A percentile compares a stretch with the other conserved stretches of the same genome.
Evolutionary conservation across 257 asterid genomes (phyloP).

Genomic region (Solanum pinnatisectum): DNA sequence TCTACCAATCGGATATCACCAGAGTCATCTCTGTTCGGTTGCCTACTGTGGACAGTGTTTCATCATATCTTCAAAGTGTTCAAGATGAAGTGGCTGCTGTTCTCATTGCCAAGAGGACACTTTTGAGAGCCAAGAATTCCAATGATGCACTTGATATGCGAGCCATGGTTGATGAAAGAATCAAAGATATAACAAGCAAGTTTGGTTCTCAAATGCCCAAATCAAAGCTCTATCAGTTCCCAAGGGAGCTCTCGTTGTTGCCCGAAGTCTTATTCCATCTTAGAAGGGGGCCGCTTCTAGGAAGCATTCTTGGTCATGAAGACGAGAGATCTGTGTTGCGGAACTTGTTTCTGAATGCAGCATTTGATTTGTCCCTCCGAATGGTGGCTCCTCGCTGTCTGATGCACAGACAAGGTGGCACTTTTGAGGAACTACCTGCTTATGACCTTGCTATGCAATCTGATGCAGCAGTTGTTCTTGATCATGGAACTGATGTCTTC

Average conservation of each 20-base stretch:
- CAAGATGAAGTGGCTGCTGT: slow-evolving; percentile 93
- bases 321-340: slow-evolving; percentile 87
- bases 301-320: slow-evolving; percentile 86
- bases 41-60: slow-evolving; percentile 78
- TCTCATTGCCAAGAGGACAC: slow-evolving; percentile 73
- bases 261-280: slow-evolving; percentile 90
- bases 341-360: slow-evolving; percentile 75
- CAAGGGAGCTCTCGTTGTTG: slow-evolving; percentile 64
- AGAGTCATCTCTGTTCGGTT: slow-evolving; percentile 80
- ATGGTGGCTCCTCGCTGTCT: slow-evolving; percentile 97
- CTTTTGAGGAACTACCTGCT: slow-evolving; percentile 94
- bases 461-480: slow-evolving; percentile 97
- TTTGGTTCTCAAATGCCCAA: slow-evolving; percentile 75
- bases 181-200: slow-evolving; percentile 74
- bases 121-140: slow-evolving; percentile 60
- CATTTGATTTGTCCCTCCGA: slow-evolving; percentile 86
- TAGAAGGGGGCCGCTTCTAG: slow-evolving; percentile 84
- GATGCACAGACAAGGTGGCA: slow-evolving; percentile 97
- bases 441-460: slow-evolving; percentile 98
- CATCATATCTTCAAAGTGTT: slow-evolving; percentile 76
- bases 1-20: slow-evolving; percentile 80
- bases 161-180: slow-evolving; percentile 68
- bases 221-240: slow-evolving; percentile 74
- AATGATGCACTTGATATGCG: slow-evolving; percentile 69
- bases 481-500: slow-evolving; percentile 97